Conservation (phyloP, 2,329 filamentous ascomycete genomes). For the Ophiostoma populinum region DNA sequence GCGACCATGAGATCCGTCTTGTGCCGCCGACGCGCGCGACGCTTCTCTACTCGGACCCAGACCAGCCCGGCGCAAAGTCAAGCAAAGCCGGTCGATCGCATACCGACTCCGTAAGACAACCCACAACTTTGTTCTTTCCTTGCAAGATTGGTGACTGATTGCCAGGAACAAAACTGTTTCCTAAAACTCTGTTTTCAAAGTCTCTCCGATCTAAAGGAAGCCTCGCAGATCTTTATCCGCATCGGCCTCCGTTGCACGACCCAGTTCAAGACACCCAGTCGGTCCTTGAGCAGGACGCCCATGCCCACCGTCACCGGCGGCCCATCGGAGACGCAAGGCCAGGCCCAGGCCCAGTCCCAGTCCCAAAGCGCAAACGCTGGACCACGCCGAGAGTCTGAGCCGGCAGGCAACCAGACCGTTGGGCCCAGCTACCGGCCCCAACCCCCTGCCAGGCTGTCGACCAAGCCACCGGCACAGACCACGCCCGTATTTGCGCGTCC, state of each 20-base stretch:
- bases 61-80: not conserved
- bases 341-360: not conserved
- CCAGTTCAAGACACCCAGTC: conserved; percentile 4
- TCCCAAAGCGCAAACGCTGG: no score
- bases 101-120: no score
- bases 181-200: conserved; percentile 11
- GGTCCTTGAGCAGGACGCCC: conserved; percentile 1
- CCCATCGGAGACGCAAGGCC: not conserved
- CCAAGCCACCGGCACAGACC: no score
- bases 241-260: conserved; percentile 10
- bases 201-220: conserved; percentile 10
- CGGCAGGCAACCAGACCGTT: no score
- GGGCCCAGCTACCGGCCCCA: no score
- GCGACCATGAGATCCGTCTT: conserved; percentile 9
- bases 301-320: not conserved
- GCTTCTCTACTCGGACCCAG: conserved; percentile 5
- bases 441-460: no score
- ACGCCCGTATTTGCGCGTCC: no score
- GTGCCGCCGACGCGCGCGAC: conserved; percentile 10
- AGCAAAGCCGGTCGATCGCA: no score
- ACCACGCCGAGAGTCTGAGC: no score
- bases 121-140: no score
- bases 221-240: conserved; percentile 8
- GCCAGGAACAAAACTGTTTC: conserved; percentile 1
- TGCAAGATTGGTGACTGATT: no score